Percentiles rank a stretch among this genome's conserved stretches.
Conservation (phyloP, 202 grass and related monocot species). For the Setaria italica region DNA sequence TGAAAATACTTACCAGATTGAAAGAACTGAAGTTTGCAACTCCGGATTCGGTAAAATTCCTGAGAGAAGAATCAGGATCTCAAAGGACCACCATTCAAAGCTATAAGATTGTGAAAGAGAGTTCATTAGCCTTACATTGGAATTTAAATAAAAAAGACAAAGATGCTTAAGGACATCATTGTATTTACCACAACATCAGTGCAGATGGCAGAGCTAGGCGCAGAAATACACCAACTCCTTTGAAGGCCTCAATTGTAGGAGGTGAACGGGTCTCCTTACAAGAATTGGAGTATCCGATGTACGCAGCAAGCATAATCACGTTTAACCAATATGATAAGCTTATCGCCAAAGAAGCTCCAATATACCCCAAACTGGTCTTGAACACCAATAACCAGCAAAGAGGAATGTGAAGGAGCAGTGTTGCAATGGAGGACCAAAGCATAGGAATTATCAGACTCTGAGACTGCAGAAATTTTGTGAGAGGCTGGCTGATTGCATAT, state of each 20-base stretch:
- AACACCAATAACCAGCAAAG: constrained; percentile 83
- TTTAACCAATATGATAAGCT: constrained; percentile 82
- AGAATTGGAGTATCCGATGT: constrained; percentile 65
- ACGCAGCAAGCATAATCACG: constrained; percentile 62
- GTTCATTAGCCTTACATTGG: constrained; percentile 22
- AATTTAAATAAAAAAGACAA: background rate
- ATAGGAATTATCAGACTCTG: constrained; percentile 84
- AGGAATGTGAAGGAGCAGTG: constrained; percentile 73
- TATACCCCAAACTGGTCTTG: constrained; percentile 57
- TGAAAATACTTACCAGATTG: constrained; percentile 65
- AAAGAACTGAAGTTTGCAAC: constrained; percentile 90
- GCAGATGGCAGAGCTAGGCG: constrained; percentile 81
- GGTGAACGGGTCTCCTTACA: constrained; percentile 55
- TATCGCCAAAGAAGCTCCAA: constrained; percentile 75
- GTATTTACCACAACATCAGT: constrained; percentile 85
- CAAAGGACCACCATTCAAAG: constrained; percentile 97
- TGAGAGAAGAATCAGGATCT: constrained; percentile 84
- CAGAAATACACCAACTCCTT: constrained; percentile 66
- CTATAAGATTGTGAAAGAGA: constrained; percentile 35
- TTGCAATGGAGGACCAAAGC: constrained; percentile 60
- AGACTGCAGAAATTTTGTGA: constrained; percentile 81
- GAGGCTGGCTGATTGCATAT: constrained; percentile 66
- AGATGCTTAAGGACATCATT: constrained; percentile 13
- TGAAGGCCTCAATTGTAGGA: constrained; percentile 66
- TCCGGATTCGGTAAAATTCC: constrained; percentile 79